Base-by-base conservation (phyloP, 1,139 yeast species). In the Saccharomyces hybrid region DNA sequence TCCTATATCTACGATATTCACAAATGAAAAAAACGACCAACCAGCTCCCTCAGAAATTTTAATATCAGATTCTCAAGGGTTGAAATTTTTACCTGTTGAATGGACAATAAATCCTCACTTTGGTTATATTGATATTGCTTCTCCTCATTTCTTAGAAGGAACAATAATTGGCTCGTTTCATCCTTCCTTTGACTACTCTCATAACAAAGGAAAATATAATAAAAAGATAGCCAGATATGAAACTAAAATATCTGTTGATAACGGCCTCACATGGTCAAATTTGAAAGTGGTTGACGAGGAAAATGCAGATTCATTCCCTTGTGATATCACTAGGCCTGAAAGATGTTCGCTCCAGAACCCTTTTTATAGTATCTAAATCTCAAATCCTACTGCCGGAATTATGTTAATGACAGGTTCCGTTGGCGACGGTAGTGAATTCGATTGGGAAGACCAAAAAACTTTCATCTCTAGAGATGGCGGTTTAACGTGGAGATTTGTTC, bases 351-450 rank as follows among this genome's bases (percentile, higher is more conserved):
- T 70, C 42, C 55, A 54, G 9, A 5, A 4, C 8, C 16, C 8
- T 32, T 32, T n/a, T n/a, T 32, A 32, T 16, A 3, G 8, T 0
- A 57, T 58, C 38, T 58, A 57, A 46, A 54, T 78, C n/a, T 76
- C 84, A 1, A 83, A 83, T 4, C 84, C 87, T 5, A 81, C 89
- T 0, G 90, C 96, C 0, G 95, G 91, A 26, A 80, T 89, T 27
- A 58, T 87, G 60, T 88, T 87, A 60, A 88, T 81, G 1, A 68
- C 79, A 29, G 93, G 91, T 47, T 70, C 70, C 52, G 76, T 79
- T 8, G 84, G 86, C 8, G 68, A 72, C 44, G 60, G 31, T 5
- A 28, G n/a, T 25, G 14, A 38, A 28, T 8, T n/a, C 23, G 28
- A 26, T 28, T 8, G 19, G 13, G 9, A 32, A 23, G 50, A 29